A percentile compares a stretch with the other conserved stretches of the same genome.
Evolutionary conservation across 495 filamentous ascomycete genomes (phyloP).

Genomic region (Opeltia flavorubescens): DNA sequence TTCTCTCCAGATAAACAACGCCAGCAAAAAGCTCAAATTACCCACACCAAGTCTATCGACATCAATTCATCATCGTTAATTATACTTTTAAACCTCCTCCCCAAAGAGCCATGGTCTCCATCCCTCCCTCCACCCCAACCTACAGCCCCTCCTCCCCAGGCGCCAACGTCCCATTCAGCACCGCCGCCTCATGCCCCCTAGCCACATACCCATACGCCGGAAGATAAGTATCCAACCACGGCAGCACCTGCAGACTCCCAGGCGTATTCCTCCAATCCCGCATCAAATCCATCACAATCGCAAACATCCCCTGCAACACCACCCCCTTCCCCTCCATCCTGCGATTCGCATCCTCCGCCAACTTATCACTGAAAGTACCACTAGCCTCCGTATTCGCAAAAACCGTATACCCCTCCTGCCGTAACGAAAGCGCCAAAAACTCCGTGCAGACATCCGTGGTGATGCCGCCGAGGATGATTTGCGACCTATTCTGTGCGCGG

Average conservation of each 20-base stretch:
- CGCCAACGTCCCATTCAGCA: slow-evolving; percentile 31
- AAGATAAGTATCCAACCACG: slow-evolving; percentile 48
- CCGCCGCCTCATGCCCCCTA: slow-evolving; percentile 31
- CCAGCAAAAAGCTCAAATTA: too few relatives aligned
- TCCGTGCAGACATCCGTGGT: slow-evolving; percentile 65
- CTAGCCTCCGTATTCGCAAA: slow-evolving; percentile 63
- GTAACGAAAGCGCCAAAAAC: slow-evolving; percentile 58
- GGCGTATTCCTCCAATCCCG: slow-evolving; percentile 61
- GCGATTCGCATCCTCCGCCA: slow-evolving; percentile 48
- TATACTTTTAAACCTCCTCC: too few relatives aligned
- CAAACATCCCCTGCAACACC: slow-evolving; percentile 47
- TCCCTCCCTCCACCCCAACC: neutral
- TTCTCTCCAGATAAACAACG: too few relatives aligned
- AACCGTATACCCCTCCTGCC: slow-evolving; percentile 60
- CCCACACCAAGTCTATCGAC: too few relatives aligned
- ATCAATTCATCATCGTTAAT: too few relatives aligned
- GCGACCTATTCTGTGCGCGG: slow-evolving; percentile 46
- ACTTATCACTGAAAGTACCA: slow-evolving; percentile 41
- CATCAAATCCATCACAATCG: slow-evolving; percentile 61
- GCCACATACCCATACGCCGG: slow-evolving; percentile 34
- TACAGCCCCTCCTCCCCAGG: slow-evolving; percentile 19
- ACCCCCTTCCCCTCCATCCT: slow-evolving; percentile 57
- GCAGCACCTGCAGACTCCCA: slow-evolving; percentile 46
- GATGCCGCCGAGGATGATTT: slow-evolving; percentile 63
- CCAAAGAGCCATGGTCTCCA: neutral